Conservation (phyloP, 1,139 yeast genomes). For the Kurtzmaniella quercitrusa region DNA sequence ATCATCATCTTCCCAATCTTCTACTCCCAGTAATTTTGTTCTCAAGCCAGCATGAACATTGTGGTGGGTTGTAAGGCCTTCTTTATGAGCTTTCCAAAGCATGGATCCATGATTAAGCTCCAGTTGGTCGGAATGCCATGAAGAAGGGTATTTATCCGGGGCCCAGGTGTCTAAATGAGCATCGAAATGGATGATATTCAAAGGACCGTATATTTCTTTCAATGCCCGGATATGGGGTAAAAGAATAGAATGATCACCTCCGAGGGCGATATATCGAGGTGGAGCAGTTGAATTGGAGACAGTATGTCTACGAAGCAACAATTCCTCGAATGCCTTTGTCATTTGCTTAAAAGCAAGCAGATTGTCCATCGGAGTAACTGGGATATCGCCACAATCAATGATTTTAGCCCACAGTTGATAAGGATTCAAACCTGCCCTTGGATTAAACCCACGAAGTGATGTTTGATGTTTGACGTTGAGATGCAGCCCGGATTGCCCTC, state of each 20-base stretch:
- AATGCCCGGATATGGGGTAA: slow-evolving; percentile 68
- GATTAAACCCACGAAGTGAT: slow-evolving; percentile 61
- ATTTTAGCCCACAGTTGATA: slow-evolving; percentile 64
- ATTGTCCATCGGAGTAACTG: slow-evolving; percentile 76
- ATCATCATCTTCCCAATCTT: slow-evolving; percentile 63
- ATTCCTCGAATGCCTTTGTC: slow-evolving; percentile 62
- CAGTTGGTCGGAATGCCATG: slow-evolving; percentile 63
- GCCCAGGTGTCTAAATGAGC: slow-evolving; percentile 81
- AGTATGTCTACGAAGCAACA: slow-evolving; percentile 33
- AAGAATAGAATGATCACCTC: slow-evolving; percentile 75
- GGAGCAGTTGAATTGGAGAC: slow-evolving; percentile 21
- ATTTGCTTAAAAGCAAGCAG: slow-evolving; percentile 64
- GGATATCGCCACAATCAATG: slow-evolving; percentile 79
- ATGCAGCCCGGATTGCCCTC: slow-evolving; percentile 65
- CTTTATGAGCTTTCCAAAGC: slow-evolving; percentile 74
- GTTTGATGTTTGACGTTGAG: slow-evolving; percentile 65
- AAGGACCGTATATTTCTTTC: slow-evolving; percentile 53
- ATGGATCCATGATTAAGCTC: slow-evolving; percentile 76
- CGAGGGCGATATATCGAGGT: slow-evolving; percentile 67
- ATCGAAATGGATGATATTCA: slow-evolving; percentile 71
- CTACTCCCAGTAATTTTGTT: slow-evolving; percentile 60
- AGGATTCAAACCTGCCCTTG: slow-evolving; percentile 62
- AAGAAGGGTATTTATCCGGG: slow-evolving; percentile 62
- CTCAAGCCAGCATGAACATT: slow-evolving; percentile 73
- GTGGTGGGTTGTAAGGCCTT: slow-evolving; percentile 53